Conservation (phyloP, 495 filamentous ascomycete species). For the Neurospora sp. region DNA sequence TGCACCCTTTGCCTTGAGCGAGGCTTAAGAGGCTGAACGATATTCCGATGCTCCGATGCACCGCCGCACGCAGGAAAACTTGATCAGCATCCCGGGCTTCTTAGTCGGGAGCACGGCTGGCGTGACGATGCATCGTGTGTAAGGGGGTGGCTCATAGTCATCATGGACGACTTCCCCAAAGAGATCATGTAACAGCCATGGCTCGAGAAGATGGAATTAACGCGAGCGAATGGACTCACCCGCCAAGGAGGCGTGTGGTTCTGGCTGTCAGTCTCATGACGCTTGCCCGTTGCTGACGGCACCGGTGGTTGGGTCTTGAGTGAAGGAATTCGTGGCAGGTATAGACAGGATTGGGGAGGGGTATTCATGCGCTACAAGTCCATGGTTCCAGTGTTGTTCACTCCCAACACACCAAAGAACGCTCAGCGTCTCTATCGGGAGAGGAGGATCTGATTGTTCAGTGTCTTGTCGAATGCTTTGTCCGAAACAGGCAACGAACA, state of each 20-base stretch:
- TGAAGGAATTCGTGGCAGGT: neutral
- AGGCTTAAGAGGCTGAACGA: neutral
- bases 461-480: neutral
- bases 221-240: neutral
- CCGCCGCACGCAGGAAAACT: neutral
- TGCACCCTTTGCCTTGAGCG: neutral
- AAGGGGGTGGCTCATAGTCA: neutral
- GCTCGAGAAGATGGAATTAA: neutral
- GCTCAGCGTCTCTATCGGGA: neutral
- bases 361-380: neutral
- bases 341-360: neutral
- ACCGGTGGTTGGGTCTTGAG: neutral
- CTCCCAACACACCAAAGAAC: neutral
- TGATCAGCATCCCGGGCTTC: neutral
- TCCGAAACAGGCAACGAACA: neutral
- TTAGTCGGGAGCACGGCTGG: neutral
- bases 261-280: neutral
- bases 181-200: neutral
- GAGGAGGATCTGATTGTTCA: neutral
- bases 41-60: neutral
- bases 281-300: neutral
- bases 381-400: neutral
- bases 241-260: neutral
- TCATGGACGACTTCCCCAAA: neutral
- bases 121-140: neutral